Base-by-base conservation (phyloP, 345 rosid species). In the Mangifera indica region DNA sequence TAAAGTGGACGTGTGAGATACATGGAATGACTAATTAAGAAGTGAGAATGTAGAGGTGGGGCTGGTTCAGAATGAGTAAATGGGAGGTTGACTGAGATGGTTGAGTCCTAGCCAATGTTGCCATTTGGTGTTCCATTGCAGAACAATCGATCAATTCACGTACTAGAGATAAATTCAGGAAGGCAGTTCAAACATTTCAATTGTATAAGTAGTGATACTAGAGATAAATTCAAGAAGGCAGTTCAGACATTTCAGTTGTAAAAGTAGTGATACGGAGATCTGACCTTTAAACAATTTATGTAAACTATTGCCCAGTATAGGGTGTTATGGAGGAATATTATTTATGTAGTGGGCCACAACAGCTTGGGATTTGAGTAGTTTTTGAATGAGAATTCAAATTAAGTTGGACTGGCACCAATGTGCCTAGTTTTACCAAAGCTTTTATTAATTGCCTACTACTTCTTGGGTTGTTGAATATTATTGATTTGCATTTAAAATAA, bases 291-390 rank as follows among this genome's bases (percentile, higher is more conserved):
- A 60, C 22, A 5, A 18, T 0, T 18, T 18, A 3, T 58, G 8
- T 8, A 37, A 58, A 25, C 12, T 58, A 13, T 25, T 26, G 52
- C 0, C 7, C 34, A 11, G 32, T 61, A 4, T 17, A 18, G 3
- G 70, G 58, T 67, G 24, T 15, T 17, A 55, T 67, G 70, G 60
- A 51, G 59, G 17, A 67, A 29, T 13, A 26, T 25, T 52, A 67
- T 15, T 49, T 18, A 15, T 13, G 53, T 37, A 37, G 42, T 37
- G 42, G 42, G 8, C 1, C 42, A 0, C 42, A 37, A 37, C 7
- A 37, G 42, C 7, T 37, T 37, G 42, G 5, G 42, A 5, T 37
- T 32, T 2, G 70, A n/a, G 25, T 67, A 1, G 59, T 12, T 4
- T 29, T 52, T 67, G 7, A 32, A n/a, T 51, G 7, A 17, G 21